Evolutionary conservation across 768 basidiomycete species (phyloP).

Genomic region (Suillus paluster): DNA sequence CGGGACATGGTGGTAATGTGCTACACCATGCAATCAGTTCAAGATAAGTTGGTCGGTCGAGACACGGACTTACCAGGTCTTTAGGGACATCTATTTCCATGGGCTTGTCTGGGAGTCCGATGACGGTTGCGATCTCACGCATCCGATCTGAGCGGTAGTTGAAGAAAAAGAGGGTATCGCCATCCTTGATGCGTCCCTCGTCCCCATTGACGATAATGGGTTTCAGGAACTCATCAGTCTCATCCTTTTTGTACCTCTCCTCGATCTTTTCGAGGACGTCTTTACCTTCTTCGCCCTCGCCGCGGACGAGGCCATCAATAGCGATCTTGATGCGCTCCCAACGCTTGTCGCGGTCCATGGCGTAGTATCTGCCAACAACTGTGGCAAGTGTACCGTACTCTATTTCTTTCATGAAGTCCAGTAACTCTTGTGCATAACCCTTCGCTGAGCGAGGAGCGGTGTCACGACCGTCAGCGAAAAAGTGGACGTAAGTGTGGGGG

Average conservation of each 20-base stretch:
- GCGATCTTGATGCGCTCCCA: conserved; percentile 95
- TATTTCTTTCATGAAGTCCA: conserved; percentile 78
- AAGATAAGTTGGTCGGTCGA: background rate
- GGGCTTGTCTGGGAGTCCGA: conserved; percentile 83
- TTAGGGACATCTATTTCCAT: conserved; percentile 83
- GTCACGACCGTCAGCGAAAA: conserved; percentile 94
- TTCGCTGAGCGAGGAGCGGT: conserved; percentile 87
- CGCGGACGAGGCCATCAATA: conserved; percentile 80
- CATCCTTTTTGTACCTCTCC: conserved; percentile 78
- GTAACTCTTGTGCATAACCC: conserved; percentile 76
- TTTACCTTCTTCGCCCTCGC: conserved; percentile 59
- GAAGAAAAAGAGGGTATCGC: conserved; percentile 93
- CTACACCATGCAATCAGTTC: conserved; percentile 39
- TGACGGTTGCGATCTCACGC: conserved; percentile 85
- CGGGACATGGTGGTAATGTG: conserved; percentile 92
- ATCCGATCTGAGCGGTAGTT: conserved; percentile 98
- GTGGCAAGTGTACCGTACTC: conserved; percentile 83
- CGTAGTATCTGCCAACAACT: conserved; percentile 90
- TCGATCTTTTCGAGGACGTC: conserved; percentile 69
- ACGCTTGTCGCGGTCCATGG: conserved; percentile 96
- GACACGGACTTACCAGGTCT: conserved; percentile 60
- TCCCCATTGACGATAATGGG: conserved; percentile 88
- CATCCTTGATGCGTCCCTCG: conserved; percentile 81
- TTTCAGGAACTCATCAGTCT: conserved; percentile 96
- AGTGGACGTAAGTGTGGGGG: conserved; percentile 89